These are phyloP conservation scores for Nicotiana attenuata DNA, from an alignment of 257 asterid species.

Conservation along the genomic window DNA sequence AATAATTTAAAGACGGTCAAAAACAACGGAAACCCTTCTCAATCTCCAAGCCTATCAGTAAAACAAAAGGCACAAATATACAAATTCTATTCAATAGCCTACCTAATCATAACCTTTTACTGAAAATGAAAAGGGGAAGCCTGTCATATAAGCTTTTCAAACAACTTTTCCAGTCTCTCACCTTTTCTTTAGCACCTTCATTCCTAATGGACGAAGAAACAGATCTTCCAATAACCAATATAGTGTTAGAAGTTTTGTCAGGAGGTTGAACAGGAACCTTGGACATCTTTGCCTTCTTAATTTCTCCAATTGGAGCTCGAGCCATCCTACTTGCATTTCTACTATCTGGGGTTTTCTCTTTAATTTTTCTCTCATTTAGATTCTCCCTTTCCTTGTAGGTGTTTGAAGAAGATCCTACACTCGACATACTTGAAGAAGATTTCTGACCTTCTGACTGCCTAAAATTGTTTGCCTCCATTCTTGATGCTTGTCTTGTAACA, in stretches of 20 bases:
- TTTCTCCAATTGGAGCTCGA: conserved; percentile 7
- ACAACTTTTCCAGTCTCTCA: background rate
- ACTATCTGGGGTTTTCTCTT: conserved; percentile 25
- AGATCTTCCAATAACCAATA: conserved; percentile 2
- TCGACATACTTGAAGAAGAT: conserved; percentile 36
- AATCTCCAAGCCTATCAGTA: background rate
- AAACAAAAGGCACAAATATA: background rate
- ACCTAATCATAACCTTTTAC: background rate
- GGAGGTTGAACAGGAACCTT: conserved; percentile 11
- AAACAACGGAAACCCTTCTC: background rate
- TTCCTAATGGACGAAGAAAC: conserved; percentile 4
- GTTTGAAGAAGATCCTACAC: conserved; percentile 30
- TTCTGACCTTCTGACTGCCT: conserved; percentile 27
- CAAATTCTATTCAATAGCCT: background rate
- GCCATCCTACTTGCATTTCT: background rate
- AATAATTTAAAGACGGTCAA: background rate
- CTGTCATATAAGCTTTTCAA: background rate
- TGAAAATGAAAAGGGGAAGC: background rate
- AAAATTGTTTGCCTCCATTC: conserved; percentile 22
- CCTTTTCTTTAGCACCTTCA: conserved; percentile 22
- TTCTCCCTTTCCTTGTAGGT: conserved; percentile 9
- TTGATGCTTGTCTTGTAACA: conserved; percentile 40
- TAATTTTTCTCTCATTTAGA: conserved; percentile 8
- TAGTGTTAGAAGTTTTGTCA: background rate
- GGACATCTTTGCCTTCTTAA: background rate